Percentiles rank a stretch among this genome's conserved stretches.
phyloP scores from a whole-genome alignment of 768 basidiomycete species.

The Scleroderma bovista region DNA sequence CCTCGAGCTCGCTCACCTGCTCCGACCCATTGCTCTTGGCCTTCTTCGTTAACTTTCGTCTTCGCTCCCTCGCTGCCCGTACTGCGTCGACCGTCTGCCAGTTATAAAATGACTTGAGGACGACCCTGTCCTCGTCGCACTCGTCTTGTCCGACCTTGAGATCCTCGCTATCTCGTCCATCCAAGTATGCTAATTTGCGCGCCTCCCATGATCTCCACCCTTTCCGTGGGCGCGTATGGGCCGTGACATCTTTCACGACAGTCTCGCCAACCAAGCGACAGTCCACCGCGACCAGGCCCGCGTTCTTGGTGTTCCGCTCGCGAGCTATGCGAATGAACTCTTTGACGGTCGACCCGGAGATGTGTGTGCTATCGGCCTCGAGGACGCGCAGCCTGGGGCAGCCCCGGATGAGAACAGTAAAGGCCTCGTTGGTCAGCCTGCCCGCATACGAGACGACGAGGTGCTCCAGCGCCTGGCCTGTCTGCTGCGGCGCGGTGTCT shows the following conservation, averaged over 20 bases:
- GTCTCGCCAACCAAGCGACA: conserved; percentile 66
- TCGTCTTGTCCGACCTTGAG: conserved; percentile 74
- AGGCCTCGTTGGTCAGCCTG: conserved; percentile 58
- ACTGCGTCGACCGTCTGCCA: conserved; percentile 86
- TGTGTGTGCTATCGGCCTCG: conserved; percentile 77
- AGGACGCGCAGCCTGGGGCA: conserved; percentile 61
- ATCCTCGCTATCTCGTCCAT: conserved; percentile 62
- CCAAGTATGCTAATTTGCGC: conserved; percentile 62
- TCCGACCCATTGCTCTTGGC: conserved; percentile 32
- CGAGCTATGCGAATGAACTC: conserved; percentile 60
- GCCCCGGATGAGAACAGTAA: conserved; percentile 55
- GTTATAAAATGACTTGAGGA: conserved; percentile 79
- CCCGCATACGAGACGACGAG: conserved; percentile 63
- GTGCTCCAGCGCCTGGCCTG: conserved; percentile 69
- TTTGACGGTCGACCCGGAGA: conserved; percentile 52
- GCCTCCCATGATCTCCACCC: conserved; percentile 77
- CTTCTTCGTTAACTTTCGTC: conserved; percentile 49
- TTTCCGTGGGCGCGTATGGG: conserved; percentile 55
- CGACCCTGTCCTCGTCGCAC: conserved; percentile 66
- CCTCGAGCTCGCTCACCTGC: conserved; percentile 28
- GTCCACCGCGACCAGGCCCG: conserved; percentile 66
- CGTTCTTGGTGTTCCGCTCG: conserved; percentile 42
- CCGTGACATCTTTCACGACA: conserved; percentile 54
- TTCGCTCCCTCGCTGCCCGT: conserved; percentile 57
- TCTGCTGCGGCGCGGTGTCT: conserved; percentile 28